phyloP scores from a whole-genome alignment of 441 rosid genomes.

The Aquilaria agallochum region DNA sequence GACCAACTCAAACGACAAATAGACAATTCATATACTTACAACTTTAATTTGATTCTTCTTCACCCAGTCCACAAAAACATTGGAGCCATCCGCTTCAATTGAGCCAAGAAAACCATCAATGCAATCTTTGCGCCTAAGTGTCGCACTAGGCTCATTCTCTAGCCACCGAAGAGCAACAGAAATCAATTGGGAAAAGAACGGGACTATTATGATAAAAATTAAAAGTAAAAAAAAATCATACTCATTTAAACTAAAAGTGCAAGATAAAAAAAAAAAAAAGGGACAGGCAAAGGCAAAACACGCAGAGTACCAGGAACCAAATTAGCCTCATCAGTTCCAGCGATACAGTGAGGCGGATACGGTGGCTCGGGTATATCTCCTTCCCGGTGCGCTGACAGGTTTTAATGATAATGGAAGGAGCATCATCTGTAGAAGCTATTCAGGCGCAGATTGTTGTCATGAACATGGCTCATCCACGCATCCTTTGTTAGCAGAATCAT shows the following conservation, averaged over 20 bases:
- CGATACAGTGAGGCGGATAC: constrained; percentile 81
- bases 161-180: constrained; percentile 65
- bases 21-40: constrained; percentile 31
- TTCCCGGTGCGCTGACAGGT: constrained; percentile 97
- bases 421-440: constrained; percentile 83
- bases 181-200: no score
- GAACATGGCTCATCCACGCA: constrained; percentile 85
- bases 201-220: no score
- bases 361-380: constrained; percentile 75
- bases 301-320: constrained; percentile 68
- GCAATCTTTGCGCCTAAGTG: constrained; percentile 71
- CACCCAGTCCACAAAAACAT: constrained; percentile 76
- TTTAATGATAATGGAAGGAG: constrained; percentile 81
- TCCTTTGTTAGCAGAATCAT: constrained; percentile 72
- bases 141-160: constrained; percentile 56
- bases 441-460: constrained; percentile 87
- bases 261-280: neutral
- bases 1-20: neutral
- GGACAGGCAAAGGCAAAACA: no score
- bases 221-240: neutral
- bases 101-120: constrained; percentile 83
- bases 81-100: constrained; percentile 73
- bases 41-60: constrained; percentile 56
- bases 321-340: constrained; percentile 70
- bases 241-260: constrained; percentile 7